Percentiles rank a stretch among this genome's conserved stretches.
Evolutionary conservation across 2,329 filamentous ascomycete genomes (phyloP).

Genomic region (Westerdykella sp.): DNA sequence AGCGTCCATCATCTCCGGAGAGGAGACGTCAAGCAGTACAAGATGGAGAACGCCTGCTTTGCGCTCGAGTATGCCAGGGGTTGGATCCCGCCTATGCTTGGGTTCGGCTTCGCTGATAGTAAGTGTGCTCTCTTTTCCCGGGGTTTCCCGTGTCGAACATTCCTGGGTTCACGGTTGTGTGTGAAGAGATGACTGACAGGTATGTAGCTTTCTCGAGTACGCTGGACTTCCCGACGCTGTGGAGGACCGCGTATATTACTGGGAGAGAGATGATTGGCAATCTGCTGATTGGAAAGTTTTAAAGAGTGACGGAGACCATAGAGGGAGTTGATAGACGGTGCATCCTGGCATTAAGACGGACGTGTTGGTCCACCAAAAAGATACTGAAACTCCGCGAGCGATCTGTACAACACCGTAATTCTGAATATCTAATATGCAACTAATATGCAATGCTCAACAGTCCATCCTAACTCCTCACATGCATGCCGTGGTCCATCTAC

Average conservation of each 20-base stretch:
- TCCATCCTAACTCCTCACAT: too few relatives aligned
- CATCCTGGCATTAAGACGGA: too few relatives aligned
- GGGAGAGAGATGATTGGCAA: constrained; percentile 71
- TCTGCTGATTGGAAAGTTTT: constrained; percentile 37
- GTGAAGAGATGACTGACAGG: constrained; percentile 1
- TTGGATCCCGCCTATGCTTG: constrained; percentile 90
- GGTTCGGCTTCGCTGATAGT: constrained; percentile 78
- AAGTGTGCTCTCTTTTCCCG: constrained; percentile 7
- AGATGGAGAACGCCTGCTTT: constrained; percentile 70
- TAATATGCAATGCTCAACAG: too few relatives aligned
- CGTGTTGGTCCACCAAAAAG: too few relatives aligned
- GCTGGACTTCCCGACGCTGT: constrained; percentile 77
- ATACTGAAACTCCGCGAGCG: too few relatives aligned
- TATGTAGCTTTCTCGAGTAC: constrained; percentile 60
- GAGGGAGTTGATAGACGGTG: too few relatives aligned
- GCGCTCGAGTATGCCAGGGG: constrained; percentile 78
- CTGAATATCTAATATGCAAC: too few relatives aligned
- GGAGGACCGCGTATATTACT: constrained; percentile 69
- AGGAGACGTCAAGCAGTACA: constrained; percentile 74
- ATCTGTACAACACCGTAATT: too few relatives aligned
- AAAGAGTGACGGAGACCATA: too few relatives aligned
- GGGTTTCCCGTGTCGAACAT: too few relatives aligned
- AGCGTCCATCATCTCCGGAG: constrained; percentile 65
- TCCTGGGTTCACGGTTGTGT: too few relatives aligned
- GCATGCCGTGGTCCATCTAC: constrained; percentile 1